Evolutionary conservation across 2,329 filamentous ascomycete genomes (phyloP).

Genomic region (Aspergillus floridensis): DNA sequence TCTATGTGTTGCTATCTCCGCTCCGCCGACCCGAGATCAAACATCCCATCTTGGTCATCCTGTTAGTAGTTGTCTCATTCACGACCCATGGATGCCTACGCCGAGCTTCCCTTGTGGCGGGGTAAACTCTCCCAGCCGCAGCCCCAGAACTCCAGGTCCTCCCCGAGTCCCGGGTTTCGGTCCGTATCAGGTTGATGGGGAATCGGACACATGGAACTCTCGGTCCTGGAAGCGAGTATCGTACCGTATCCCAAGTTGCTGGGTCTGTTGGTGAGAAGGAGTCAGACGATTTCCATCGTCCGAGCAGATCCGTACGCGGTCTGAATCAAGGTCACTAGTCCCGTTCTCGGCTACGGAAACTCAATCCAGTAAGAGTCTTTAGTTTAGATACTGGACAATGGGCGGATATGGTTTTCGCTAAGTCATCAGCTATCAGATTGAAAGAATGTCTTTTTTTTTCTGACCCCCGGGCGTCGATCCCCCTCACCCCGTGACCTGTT

Average conservation of each 20-base stretch:
- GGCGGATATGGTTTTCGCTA: neutral
- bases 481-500: neutral
- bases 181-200: neutral
- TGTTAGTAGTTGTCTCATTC: neutral
- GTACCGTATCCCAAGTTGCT: neutral
- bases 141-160: neutral
- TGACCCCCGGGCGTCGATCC: neutral
- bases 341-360: neutral
- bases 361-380: neutral
- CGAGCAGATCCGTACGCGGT: neutral
- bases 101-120: neutral
- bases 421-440: neutral
- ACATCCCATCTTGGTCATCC: neutral
- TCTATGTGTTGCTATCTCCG: conserved; percentile 9
- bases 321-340: neutral
- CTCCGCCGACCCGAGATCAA: conserved; percentile 19
- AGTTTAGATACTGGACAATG: neutral
- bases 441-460: neutral
- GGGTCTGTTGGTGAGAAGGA: neutral
- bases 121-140: neutral
- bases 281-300: neutral
- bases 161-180: neutral
- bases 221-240: neutral
- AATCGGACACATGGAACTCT: neutral
- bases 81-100: neutral